Evolutionary conservation across 2,329 filamentous ascomycete genomes (phyloP).

Genomic region (Teratosphaeria pseudoeucalypti): DNA sequence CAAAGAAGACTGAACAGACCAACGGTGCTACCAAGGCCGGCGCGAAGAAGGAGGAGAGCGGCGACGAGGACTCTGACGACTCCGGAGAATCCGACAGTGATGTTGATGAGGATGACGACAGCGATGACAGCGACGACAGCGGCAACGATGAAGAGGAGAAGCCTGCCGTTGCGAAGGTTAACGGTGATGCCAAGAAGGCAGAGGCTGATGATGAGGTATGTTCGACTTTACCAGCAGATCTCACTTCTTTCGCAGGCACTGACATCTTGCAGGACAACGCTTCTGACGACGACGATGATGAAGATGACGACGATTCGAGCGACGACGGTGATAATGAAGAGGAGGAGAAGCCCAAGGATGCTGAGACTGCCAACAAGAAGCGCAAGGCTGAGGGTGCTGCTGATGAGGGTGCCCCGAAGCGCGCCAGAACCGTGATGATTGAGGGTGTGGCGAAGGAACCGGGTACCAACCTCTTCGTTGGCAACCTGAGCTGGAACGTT

Average conservation of each 20-base stretch:
- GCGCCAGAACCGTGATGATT: conserved; percentile 40
- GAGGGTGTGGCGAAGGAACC: conserved; percentile 31
- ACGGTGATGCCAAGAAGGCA: conserved; percentile 1
- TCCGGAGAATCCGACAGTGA: conserved; percentile 16
- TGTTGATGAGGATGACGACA: conserved; percentile 21
- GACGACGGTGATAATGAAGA: conserved; percentile 28
- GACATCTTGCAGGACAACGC: not conserved
- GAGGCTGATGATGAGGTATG: conserved; percentile 1
- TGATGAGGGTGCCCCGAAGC: conserved; percentile 49
- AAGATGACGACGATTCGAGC: conserved; percentile 16
- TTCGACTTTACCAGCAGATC: not conserved
- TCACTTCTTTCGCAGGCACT: not conserved
- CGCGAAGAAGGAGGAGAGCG: conserved; percentile 8
- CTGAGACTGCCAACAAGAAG: conserved; percentile 48
- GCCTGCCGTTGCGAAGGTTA: conserved; percentile 1
- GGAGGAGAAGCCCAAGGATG: conserved; percentile 30
- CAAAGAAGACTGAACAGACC: conserved; percentile 14
- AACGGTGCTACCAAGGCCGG: conserved; percentile 17
- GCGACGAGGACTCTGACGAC: conserved; percentile 16
- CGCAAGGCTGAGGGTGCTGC: conserved; percentile 51
- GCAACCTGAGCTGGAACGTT: conserved; percentile 83
- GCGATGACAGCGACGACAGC: conserved; percentile 15
- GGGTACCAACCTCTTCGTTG: conserved; percentile 69
- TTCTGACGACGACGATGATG: conserved; percentile 10
- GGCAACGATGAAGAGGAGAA: conserved; percentile 12